Percentiles rank a stretch among this genome's conserved stretches.
These are phyloP conservation scores for Jacaranda mimosifolia DNA, from an alignment of 257 asterid genomes.

Conservation along the genomic window DNA sequence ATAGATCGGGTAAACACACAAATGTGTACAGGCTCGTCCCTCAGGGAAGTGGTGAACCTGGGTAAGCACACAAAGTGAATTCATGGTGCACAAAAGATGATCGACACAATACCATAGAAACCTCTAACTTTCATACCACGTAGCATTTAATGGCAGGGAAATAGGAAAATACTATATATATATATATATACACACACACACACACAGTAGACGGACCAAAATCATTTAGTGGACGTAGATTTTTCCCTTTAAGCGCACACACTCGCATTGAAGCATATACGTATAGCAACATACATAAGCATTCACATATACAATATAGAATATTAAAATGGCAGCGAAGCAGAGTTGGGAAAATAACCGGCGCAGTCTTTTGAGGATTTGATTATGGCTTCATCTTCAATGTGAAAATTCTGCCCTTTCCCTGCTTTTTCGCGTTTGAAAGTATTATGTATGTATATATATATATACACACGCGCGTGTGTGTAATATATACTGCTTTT, in stretches of 20 bases:
- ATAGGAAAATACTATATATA: background rate
- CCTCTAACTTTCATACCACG: no score
- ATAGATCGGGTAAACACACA: no score
- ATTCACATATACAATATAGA: background rate
- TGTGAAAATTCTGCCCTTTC: background rate
- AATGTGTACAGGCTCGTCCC: no score
- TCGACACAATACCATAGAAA: no score
- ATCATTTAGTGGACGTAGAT: background rate
- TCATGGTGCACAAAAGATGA: no score
- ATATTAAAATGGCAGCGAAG: background rate
- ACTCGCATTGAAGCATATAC: background rate
- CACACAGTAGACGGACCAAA: background rate
- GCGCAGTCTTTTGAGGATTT: background rate
- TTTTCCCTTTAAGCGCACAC: background rate
- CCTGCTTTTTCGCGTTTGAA: background rate
- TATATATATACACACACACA: background rate
- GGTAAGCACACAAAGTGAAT: no score
- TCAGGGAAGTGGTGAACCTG: no score
- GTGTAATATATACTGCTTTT: no score
- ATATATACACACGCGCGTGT: no score
- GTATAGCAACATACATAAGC: background rate
- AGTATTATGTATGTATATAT: background rate
- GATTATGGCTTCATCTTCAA: background rate
- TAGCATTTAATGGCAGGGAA: no score
- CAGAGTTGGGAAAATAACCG: background rate